Evolutionary conservation across 768 basidiomycete species (phyloP), one percentile per base, ranked within the genome.

Genomic region (Naganishia vaughanmartiniae): DNA sequence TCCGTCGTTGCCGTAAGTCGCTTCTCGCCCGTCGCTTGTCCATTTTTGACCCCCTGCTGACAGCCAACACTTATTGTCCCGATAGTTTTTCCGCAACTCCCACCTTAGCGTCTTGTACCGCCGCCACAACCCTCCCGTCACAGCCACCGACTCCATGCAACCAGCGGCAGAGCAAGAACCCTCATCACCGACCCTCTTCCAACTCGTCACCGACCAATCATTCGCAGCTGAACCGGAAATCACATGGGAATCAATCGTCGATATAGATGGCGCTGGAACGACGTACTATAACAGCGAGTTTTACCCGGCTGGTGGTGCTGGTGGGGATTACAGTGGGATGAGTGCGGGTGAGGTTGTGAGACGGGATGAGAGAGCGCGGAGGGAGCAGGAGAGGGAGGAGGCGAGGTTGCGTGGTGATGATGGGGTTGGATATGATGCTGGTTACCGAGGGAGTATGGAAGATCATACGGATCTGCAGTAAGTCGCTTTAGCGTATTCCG

Each of bases 161-260:
- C 12, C 48, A 4, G 26, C 56, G 2, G 55, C 7, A 28, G 65
- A 70, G 30, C 82, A 24, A 26, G 56, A 34, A 19, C 54, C 15
- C 34, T 45, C 67, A 46, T 83, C 82, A 34, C 69, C 85, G 0
- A 85, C 87, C 5, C 83, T 96, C 9, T 94, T 91, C 79, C 87
- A 87, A 1, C 88, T 96, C 72, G 91, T 89, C 15, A 93, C 93
- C 0, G 93, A 96, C 79, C 85, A 90, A 48, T 87, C 88, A 21
- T 93, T 96, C 79, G 81, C 88, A 2, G 80, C 86, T 69, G 93
- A 95, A 78, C 84, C 87, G 0, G 87, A 87, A 21, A 87, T 95
- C 30, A 89, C 93, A 3, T 96, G 93, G 93, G 93, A 96, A 81
- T 87, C 89, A 24, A 82, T 96, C 33, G 91, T 90, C 74, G 93